Evolutionary conservation across 2,329 filamentous ascomycete species (phyloP).

Genomic region (Sclerotinia trifoliorum): DNA sequence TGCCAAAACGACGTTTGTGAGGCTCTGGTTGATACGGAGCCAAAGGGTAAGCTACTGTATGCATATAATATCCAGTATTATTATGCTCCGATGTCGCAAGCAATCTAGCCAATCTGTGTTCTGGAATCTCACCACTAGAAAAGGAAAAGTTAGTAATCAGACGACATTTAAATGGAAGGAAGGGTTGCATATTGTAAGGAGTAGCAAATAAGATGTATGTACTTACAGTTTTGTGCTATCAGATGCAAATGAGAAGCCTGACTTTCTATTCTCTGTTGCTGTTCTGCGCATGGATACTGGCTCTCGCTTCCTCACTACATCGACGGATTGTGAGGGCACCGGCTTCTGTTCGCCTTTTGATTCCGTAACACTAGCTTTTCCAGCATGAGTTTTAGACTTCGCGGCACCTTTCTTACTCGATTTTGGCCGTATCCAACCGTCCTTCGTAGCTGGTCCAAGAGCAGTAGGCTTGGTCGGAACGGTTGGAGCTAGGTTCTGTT

Average conservation of each 20-base stretch:
- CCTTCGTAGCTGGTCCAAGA: conserved; percentile 31
- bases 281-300: background rate
- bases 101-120: background rate
- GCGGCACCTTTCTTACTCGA: background rate
- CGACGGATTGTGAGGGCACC: background rate
- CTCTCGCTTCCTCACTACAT: background rate
- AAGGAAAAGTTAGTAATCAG: background rate
- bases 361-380: background rate
- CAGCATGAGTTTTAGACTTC: conserved; percentile 16
- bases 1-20: background rate
- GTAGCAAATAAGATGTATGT: no score
- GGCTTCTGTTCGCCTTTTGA: background rate
- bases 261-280: conserved; percentile 32
- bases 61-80: background rate
- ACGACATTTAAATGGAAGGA: no score
- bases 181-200: no score
- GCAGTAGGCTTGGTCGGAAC: conserved; percentile 22
- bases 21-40: conserved; percentile 8
- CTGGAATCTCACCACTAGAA: background rate
- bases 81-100: background rate
- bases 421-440: conserved; percentile 31
- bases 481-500: background rate
- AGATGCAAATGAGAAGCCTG: conserved; percentile 43
- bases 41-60: background rate
- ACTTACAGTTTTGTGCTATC: conserved; percentile 46